phyloP scores from a whole-genome alignment of 306 rosid genomes.

The Mimosa bimucronata region DNA sequence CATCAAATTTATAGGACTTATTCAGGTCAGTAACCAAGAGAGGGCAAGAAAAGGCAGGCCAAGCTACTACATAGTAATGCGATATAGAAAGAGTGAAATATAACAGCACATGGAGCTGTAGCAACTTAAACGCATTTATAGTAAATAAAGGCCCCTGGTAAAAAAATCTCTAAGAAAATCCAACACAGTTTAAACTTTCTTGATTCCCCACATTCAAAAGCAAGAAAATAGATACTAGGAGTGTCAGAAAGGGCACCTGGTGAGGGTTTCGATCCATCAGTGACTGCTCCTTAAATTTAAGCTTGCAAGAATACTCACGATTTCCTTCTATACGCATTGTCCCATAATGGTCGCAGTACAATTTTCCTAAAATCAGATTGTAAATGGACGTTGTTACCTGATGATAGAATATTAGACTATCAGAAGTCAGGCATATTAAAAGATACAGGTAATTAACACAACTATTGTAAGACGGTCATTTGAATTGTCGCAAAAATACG shows the following conservation, averaged over 20 bases:
- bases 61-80: background rate
- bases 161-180: background rate
- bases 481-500: background rate
- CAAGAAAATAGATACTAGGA: background rate
- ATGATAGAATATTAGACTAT: conserved; percentile 28
- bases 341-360: conserved; percentile 77
- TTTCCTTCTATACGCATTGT: conserved; percentile 76
- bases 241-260: conserved; percentile 50
- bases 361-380: conserved; percentile 80
- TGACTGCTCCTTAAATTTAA: conserved; percentile 80
- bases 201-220: background rate
- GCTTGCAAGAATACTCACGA: conserved; percentile 62
- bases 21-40: background rate
- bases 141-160: background rate
- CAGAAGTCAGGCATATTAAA: conserved; percentile 10
- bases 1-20: background rate
- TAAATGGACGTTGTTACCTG: conserved; percentile 85
- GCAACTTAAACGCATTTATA: background rate
- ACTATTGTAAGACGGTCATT: conserved; percentile 1
- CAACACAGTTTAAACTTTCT: background rate
- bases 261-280: conserved; percentile 74
- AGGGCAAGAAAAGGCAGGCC: background rate
- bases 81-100: background rate
- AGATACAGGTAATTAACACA: background rate
- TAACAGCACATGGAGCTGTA: background rate